A percentile compares a stretch with the other conserved stretches of the same genome.
phyloP scores from a whole-genome alignment of 495 filamentous ascomycete species.

The Gamarada debralockiae region DNA sequence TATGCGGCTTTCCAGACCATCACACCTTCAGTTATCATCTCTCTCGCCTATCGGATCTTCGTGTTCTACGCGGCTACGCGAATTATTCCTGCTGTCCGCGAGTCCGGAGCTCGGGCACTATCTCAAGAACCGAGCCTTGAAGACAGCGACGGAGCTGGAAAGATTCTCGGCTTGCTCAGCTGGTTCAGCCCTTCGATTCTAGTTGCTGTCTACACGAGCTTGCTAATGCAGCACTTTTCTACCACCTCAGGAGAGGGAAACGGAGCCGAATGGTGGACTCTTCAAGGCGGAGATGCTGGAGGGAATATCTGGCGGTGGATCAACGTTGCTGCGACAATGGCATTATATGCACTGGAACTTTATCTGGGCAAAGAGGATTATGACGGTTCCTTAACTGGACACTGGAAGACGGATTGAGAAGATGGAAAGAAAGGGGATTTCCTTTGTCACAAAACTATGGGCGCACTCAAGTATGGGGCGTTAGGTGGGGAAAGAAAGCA shows the following conservation, averaged over 20 bases:
- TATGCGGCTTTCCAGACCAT: slow-evolving; percentile 87
- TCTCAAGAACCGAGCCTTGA: slow-evolving; percentile 80
- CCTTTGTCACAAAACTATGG: slow-evolving; percentile 7
- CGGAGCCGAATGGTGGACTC: slow-evolving; percentile 75
- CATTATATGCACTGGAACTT: slow-evolving; percentile 82
- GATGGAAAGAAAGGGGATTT: slow-evolving; percentile 1
- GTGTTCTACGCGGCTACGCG: slow-evolving; percentile 94
- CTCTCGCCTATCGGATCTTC: slow-evolving; percentile 84
- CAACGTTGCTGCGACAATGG: slow-evolving; percentile 84
- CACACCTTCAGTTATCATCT: slow-evolving; percentile 91
- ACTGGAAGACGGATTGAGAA: slow-evolving; percentile 86
- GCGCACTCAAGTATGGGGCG: neutral
- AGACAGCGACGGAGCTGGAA: slow-evolving; percentile 77
- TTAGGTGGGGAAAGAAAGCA: neutral
- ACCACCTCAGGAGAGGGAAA: slow-evolving; percentile 57
- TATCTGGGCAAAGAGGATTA: slow-evolving; percentile 76
- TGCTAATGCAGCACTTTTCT: slow-evolving; percentile 92
- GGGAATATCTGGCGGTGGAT: slow-evolving; percentile 91
- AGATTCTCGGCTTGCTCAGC: slow-evolving; percentile 73
- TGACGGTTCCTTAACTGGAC: slow-evolving; percentile 62
- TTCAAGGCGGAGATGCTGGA: slow-evolving; percentile 71
- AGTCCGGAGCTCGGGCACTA: slow-evolving; percentile 76
- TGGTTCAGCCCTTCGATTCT: slow-evolving; percentile 93
- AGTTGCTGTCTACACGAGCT: slow-evolving; percentile 93
- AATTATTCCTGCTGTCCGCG: slow-evolving; percentile 89